Percentiles rank a stretch among this genome's conserved stretches.
Evolutionary conservation across 2,329 filamentous ascomycete genomes (phyloP).

Genomic region (Hymenoscyphus fructigenus): DNA sequence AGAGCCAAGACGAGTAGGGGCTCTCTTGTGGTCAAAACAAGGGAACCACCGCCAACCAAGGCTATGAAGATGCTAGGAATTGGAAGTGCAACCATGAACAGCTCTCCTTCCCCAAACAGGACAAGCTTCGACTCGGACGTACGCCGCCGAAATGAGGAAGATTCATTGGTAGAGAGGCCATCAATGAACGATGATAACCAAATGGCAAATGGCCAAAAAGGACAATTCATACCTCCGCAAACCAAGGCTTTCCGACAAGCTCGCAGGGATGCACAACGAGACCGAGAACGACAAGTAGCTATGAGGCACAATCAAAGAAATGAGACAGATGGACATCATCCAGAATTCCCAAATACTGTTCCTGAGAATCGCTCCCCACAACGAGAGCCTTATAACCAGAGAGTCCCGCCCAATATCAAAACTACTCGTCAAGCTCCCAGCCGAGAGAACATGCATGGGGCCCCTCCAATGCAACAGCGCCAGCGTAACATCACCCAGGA

Average conservation of each 20-base stretch:
- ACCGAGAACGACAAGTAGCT: slow-evolving; percentile 32
- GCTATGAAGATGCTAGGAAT: slow-evolving; percentile 62
- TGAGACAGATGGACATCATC: slow-evolving; percentile 19
- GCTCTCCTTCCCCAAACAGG: slow-evolving; percentile 43
- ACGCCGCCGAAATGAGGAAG: slow-evolving; percentile 32
- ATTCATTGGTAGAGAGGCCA: slow-evolving; percentile 21
- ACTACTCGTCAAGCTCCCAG: slow-evolving; percentile 27
- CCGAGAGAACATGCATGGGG: slow-evolving; percentile 25
- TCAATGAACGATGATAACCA: not conserved
- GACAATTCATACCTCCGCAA: slow-evolving; percentile 23
- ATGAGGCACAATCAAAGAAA: slow-evolving; percentile 29
- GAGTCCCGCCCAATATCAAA: slow-evolving; percentile 25
- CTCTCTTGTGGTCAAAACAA: slow-evolving; percentile 54
- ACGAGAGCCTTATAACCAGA: slow-evolving; percentile 20
- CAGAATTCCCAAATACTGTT: slow-evolving; percentile 21
- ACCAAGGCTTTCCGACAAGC: slow-evolving; percentile 35
- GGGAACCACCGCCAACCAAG: slow-evolving; percentile 49
- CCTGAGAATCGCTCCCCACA: slow-evolving; percentile 19
- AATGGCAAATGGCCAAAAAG: slow-evolving; percentile 1
- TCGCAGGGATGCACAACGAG: slow-evolving; percentile 35
- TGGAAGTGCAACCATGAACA: slow-evolving; percentile 44
- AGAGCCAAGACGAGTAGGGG: slow-evolving; percentile 66
- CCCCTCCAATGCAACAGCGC: slow-evolving; percentile 28
- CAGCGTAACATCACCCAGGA: slow-evolving; percentile 24
- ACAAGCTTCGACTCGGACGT: slow-evolving; percentile 29